Base-by-base conservation (phyloP, 2,329 filamentous ascomycete genomes). In the Apiospora saccharicola region DNA sequence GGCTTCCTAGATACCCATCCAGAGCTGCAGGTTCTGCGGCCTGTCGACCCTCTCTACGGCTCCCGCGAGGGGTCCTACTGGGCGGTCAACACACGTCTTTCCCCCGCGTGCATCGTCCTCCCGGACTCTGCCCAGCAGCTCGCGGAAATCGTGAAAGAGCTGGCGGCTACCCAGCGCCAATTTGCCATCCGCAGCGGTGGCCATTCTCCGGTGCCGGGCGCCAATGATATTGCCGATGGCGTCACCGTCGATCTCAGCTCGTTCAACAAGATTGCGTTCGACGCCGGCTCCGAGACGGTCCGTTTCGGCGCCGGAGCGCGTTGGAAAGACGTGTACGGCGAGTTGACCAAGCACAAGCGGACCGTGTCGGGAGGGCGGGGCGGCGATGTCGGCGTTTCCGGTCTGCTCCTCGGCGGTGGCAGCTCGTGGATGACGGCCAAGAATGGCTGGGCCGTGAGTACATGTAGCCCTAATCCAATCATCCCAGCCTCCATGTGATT, bases 1-100 rank as follows among this genome's bases (percentile, higher is more conserved):
- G 16, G 16, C 44, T 46, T 46, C 41, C 41, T 43, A 6, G 14
- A 46, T 86, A 14, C 85, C 83, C 0, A 81, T 86, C 70, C 82
- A 82, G 44, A 46, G 14, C 16, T 46, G 4, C 14, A 46, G 16
- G 16, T 46, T 19, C 16, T 46, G 14, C 44, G 7, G 16, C 16
- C 44, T 5, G 44, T 19, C 16, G 44, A 46, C 16, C 16, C 16
- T 16, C 44, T 4, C 16, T 46, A 46, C 16, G 14, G 16, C 44
- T 19, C 3, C 44, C 44, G 44, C 14, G 44, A 46, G 44, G 4
- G 44, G 14, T 46, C 44, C 44, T 46, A 46, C 44, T 19, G 14
- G 4, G 44, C 16, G 14, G 16, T 16, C 44, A 46, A 46, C 16
- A 16, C 44, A 16, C 44, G 44, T 19, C 44, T 46, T 4, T 16